phyloP scores from a whole-genome alignment of 495 filamentous ascomycete genomes.

The Neurospora sp. region DNA sequence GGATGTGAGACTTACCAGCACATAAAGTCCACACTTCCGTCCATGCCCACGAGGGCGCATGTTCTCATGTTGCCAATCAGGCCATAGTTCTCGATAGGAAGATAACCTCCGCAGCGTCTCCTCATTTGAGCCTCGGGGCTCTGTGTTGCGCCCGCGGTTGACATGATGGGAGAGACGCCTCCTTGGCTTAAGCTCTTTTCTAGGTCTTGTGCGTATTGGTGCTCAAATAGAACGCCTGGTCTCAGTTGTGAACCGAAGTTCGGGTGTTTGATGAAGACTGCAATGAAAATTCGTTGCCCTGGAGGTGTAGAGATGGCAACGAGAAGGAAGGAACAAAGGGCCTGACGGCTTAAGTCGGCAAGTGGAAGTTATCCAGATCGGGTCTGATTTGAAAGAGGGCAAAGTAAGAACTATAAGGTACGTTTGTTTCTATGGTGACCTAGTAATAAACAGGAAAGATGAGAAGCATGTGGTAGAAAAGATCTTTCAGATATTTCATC shows the following conservation, averaged over 20 bases:
- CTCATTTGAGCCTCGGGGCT: conserved; percentile 17
- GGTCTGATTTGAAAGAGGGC: background rate
- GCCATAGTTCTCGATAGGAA: conserved; percentile 65
- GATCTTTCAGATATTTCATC: background rate
- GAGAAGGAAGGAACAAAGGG: background rate
- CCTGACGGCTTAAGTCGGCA: background rate
- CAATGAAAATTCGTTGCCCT: background rate
- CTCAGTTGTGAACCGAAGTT: background rate
- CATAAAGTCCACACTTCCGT: conserved; percentile 65
- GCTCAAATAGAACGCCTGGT: background rate
- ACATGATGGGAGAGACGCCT: conserved; percentile 4
- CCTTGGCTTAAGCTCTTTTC: background rate
- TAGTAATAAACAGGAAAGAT: background rate
- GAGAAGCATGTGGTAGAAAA: background rate
- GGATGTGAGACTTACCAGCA: conserved; percentile 46
- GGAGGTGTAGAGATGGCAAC: background rate
- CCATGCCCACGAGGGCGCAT: conserved; percentile 61
- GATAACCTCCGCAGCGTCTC: conserved; percentile 32
- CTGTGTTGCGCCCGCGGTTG: conserved; percentile 10
- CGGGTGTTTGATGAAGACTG: background rate
- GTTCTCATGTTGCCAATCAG: conserved; percentile 70
- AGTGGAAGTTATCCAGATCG: background rate
- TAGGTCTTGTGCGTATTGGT: background rate
- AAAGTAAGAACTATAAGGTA: background rate
- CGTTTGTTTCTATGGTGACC: background rate